phyloP scores from a whole-genome alignment of 352 stramenopile species.

The Phytophthora ohioensis region DNA sequence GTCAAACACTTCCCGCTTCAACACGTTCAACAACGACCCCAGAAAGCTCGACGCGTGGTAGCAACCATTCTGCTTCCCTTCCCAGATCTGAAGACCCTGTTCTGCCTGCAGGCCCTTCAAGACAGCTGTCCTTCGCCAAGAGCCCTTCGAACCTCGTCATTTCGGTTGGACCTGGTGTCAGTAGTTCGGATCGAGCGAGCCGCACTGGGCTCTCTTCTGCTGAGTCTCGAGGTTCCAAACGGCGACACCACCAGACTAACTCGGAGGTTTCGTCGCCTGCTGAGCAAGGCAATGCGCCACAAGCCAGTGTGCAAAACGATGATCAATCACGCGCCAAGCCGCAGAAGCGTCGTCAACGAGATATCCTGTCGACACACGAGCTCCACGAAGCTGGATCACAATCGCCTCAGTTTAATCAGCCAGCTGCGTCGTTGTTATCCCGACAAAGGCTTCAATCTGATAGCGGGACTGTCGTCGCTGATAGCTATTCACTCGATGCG shows the following conservation, averaged over 20 bases:
- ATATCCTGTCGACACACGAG: constrained; percentile 7
- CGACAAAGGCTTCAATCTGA: constrained; percentile 11
- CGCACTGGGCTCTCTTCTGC: constrained; percentile 14
- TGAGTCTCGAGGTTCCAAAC: constrained; percentile 26
- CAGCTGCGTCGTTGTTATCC: not conserved
- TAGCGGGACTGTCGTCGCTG: not conserved
- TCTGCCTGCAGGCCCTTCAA: constrained; percentile 7
- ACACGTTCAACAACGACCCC: not conserved
- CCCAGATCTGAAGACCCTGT: constrained; percentile 9
- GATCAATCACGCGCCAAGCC: not conserved
- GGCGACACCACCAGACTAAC: constrained; percentile 7
- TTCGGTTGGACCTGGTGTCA: constrained; percentile 11
- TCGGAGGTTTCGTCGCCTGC: not conserved
- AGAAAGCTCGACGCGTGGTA: not conserved
- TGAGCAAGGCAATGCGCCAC: constrained; percentile 12
- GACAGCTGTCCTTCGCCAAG: constrained; percentile 7
- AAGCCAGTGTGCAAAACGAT: constrained; percentile 4
- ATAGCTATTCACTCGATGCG: constrained; percentile 29
- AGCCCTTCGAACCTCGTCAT: constrained; percentile 32
- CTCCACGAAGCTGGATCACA: constrained; percentile 17
- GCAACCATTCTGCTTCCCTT: constrained; percentile 12
- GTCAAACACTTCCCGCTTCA: not conserved
- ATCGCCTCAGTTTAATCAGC: constrained; percentile 32
- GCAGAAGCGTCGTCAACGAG: constrained; percentile 28
- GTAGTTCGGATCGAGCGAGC: not conserved